Evolutionary conservation across 306 rosid species (phyloP).

Genomic region (Alnus rubra): DNA sequence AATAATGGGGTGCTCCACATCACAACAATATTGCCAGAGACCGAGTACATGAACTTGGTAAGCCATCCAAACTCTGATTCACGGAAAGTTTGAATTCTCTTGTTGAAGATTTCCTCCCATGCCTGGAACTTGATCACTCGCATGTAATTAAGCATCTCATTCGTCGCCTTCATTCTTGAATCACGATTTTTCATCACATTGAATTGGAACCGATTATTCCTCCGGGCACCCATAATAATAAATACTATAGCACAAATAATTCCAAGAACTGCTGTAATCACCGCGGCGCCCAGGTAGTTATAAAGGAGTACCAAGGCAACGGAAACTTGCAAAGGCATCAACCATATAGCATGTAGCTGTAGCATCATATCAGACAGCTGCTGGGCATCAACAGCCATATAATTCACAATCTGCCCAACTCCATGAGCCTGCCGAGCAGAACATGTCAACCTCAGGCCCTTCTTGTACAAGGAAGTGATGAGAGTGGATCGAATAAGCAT

Average conservation of each 20-base stretch:
- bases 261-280: constrained; percentile 55
- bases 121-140: constrained; percentile 97
- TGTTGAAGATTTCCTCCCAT: constrained; percentile 90
- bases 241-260: constrained; percentile 48
- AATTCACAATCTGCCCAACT: constrained; percentile 88
- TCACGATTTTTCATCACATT: constrained; percentile 81
- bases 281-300: constrained; percentile 55
- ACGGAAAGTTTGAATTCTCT: constrained; percentile 61
- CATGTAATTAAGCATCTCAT: constrained; percentile 95
- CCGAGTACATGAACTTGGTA: constrained; percentile 72
- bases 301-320: constrained; percentile 66
- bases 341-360: constrained; percentile 80
- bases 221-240: constrained; percentile 38
- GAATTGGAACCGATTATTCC: constrained; percentile 62
- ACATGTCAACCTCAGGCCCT: constrained; percentile 74
- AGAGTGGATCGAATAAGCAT: constrained; percentile 87
- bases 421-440: constrained; percentile 90
- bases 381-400: constrained; percentile 94
- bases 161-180: constrained; percentile 89
- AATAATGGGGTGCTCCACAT: constrained; percentile 76
- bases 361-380: constrained; percentile 95
- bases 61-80: constrained; percentile 75
- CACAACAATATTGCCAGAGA: constrained; percentile 54
- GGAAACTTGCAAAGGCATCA: constrained; percentile 81
- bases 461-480: constrained; percentile 78